These are phyloP conservation scores for Cystoderma amianthinum DNA, from an alignment of 768 basidiomycete species.

Conservation along the genomic window DNA sequence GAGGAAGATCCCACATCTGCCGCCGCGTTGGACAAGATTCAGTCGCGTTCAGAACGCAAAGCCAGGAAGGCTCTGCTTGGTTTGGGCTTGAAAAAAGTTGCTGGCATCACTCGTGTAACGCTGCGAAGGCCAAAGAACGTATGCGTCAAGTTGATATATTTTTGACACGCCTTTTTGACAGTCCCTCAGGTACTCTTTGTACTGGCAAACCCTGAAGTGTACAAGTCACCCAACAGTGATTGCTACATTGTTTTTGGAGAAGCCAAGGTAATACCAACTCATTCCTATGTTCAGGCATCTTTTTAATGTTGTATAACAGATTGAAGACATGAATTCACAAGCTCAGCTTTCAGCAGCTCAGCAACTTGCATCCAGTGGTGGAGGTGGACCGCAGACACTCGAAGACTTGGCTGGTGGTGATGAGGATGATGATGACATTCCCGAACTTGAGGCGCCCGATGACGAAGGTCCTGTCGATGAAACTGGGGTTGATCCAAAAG, in stretches of 20 bases:
- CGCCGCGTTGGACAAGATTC: slow-evolving; percentile 86
- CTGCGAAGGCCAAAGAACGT: slow-evolving; percentile 93
- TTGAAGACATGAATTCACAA: slow-evolving; percentile 83
- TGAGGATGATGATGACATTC: slow-evolving; percentile 77
- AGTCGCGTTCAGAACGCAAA: slow-evolving; percentile 92
- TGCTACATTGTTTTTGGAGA: slow-evolving; percentile 99
- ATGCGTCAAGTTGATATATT: slow-evolving; percentile 19
- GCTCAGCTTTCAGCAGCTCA: slow-evolving; percentile 75
- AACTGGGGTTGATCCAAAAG: slow-evolving; percentile 86
- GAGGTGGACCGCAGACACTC: slow-evolving; percentile 39
- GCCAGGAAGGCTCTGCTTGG: slow-evolving; percentile 89
- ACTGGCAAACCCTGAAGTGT: slow-evolving; percentile 90
- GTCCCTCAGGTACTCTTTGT: slow-evolving; percentile 78
- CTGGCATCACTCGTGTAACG: slow-evolving; percentile 91
- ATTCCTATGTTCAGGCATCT: not conserved
- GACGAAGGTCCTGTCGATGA: slow-evolving; percentile 82
- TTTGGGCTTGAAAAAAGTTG: slow-evolving; percentile 89
- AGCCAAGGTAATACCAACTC: slow-evolving; percentile 56
- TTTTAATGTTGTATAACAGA: slow-evolving; percentile 27
- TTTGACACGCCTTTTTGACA: not conserved
- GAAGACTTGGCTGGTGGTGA: slow-evolving; percentile 43
- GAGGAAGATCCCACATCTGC: slow-evolving; percentile 83
- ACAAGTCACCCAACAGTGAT: slow-evolving; percentile 96
- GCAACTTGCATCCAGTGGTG: slow-evolving; percentile 54
- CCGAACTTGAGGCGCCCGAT: slow-evolving; percentile 76